Evolutionary conservation across 192 early-diverging fungal species (phyloP).

Genomic region (Coemansia sp.): DNA sequence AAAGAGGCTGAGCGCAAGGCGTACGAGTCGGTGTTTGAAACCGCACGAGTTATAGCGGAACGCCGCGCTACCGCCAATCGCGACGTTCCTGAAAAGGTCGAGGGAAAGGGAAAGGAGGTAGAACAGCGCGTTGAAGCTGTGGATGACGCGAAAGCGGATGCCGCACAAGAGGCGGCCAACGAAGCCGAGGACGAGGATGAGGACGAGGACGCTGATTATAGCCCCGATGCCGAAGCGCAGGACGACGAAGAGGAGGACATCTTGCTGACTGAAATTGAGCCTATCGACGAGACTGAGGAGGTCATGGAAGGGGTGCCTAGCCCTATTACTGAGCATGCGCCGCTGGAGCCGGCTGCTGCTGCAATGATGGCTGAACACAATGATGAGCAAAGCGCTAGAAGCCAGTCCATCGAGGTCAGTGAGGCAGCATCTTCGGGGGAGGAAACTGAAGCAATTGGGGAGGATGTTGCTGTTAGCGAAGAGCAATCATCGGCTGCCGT

Average conservation of each 20-base stretch:
- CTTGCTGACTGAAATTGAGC: slow-evolving; percentile 38
- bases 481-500: slow-evolving; percentile 7
- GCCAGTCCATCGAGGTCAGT: slow-evolving; percentile 6
- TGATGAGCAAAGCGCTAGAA: not conserved
- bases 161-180: slow-evolving; percentile 21
- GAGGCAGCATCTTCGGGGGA: not conserved
- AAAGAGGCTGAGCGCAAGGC: not conserved
- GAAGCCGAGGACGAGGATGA: slow-evolving; percentile 37
- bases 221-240: slow-evolving; percentile 17
- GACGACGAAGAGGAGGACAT: slow-evolving; percentile 50
- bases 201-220: slow-evolving; percentile 37
- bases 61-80: slow-evolving; percentile 15
- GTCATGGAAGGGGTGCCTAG: slow-evolving; percentile 15
- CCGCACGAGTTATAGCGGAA: slow-evolving; percentile 32
- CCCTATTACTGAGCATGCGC: not conserved
- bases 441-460: slow-evolving; percentile 9
- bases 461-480: not conserved
- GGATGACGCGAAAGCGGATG: slow-evolving; percentile 24
- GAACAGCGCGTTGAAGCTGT: slow-evolving; percentile 11
- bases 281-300: slow-evolving; percentile 46
- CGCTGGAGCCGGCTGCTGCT: slow-evolving; percentile 10
- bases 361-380: not conserved
- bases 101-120: not conserved
- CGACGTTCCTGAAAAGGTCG: not conserved
- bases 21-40: slow-evolving; percentile 50